Base-by-base conservation (phyloP, 2,329 filamentous ascomycete genomes). In the Epichloe brachyelytri region DNA sequence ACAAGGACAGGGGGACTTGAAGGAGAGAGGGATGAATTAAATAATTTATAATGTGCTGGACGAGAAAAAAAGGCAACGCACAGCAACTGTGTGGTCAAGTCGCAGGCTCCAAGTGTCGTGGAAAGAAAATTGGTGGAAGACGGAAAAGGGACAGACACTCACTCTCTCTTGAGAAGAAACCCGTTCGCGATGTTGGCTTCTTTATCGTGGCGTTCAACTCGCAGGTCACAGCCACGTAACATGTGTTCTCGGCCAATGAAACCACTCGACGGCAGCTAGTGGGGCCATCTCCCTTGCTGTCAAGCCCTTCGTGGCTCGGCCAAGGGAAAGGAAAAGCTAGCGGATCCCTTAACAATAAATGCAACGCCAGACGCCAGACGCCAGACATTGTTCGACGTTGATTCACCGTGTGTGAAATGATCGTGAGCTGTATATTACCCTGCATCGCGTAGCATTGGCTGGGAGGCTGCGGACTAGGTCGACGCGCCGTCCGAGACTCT, bases 111-210 rank as follows among this genome's bases (percentile, higher is more conserved):
- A 34, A 43, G 15, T 7, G 19, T 46, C 20, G 45, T 11, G 15
- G 19, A 26, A 11, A 43, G 40, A 26, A 22, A 22, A 12, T 7
- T 40, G 10, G 26, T 38, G 19, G 44, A 50, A 22, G 51, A 50
- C 14, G 33, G n/a, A 51, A 34, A 48, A 40, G 48, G 43, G 36
- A 43, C 26, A 30, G 1, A 30, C 7, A 8, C 38, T 5, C 7
- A 8, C 38, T 5, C n/a, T 17, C 41, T 17, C 30, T 38, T 40
- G 46, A 47, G 20, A 39, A n/a, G 34, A 19, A 50, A 30, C 17
- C 14, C 37, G 45, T 48, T 48, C 45, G 39, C 34, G 48, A 53
- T 38, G 43, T 48, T 53, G 51, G 51, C 48, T 49, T 51, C 48
- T 53, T 51, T 22, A 8, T 26, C 22, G 22, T 26, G 22, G 22